Conservation (phyloP, 1,284 basidiomycete genomes). For the Fomitiporia mediterranea region DNA sequence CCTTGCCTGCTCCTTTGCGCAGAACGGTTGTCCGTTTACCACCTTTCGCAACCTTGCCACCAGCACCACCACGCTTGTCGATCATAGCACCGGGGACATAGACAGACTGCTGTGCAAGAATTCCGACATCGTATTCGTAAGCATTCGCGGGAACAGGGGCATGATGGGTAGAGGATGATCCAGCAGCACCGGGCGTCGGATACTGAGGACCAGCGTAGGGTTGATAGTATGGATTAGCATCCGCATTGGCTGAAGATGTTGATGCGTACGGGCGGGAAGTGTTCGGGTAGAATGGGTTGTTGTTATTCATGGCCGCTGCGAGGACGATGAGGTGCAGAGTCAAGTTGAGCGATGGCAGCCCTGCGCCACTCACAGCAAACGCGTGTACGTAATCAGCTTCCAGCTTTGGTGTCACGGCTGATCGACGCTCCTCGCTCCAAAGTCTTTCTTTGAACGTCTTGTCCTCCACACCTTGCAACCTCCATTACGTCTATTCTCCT, state of each 20-base stretch:
- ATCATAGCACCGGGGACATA: slow-evolving; percentile 86
- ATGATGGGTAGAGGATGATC: slow-evolving; percentile 53
- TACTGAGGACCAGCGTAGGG: slow-evolving; percentile 72
- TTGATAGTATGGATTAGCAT: slow-evolving; percentile 74
- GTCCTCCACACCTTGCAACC: too few species aligned
- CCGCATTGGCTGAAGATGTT: slow-evolving; percentile 42
- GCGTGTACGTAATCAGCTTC: too few species aligned
- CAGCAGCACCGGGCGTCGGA: slow-evolving; percentile 48
- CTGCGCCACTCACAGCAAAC: too few species aligned
- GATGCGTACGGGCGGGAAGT: slow-evolving; percentile 34
- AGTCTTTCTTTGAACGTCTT: too few species aligned
- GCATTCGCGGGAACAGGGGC: slow-evolving; percentile 86
- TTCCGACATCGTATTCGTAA: slow-evolving; percentile 85
- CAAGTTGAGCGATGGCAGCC: too few species aligned
- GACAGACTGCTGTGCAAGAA: slow-evolving; percentile 81
- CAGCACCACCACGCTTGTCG: slow-evolving; percentile 78
- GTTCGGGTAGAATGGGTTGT: slow-evolving; percentile 43
- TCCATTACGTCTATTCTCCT: too few species aligned
- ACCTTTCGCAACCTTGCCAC: slow-evolving; percentile 81
- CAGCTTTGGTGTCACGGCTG: too few species aligned
- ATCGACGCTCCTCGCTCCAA: too few species aligned
- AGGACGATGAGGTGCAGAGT: background rate
- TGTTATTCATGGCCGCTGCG: slow-evolving; percentile 22
- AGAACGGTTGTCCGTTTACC: slow-evolving; percentile 93
- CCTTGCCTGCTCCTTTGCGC: slow-evolving; percentile 90